Conservation (phyloP, 1,284 basidiomycete genomes). For the Puccinia horiana region DNA sequence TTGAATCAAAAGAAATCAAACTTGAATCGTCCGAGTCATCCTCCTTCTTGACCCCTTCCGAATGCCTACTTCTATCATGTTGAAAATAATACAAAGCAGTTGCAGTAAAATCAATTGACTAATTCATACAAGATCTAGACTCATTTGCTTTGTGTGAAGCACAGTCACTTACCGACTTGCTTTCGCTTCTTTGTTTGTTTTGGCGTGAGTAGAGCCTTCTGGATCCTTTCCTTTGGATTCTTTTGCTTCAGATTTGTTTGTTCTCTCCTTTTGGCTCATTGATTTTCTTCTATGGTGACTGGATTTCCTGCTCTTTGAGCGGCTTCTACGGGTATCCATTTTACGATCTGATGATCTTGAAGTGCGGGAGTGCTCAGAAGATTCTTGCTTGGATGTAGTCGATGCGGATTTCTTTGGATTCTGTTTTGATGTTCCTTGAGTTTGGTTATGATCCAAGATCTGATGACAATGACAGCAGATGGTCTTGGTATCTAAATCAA, state of each 20-base stretch:
- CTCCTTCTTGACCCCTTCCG: not conserved
- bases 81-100: not conserved
- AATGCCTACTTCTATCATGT: not conserved
- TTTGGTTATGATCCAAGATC: not conserved
- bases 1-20: slow-evolving; percentile 26
- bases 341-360: not conserved
- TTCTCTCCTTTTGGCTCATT: not conserved
- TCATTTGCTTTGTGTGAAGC: not conserved
- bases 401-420: not conserved
- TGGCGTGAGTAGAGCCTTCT: not conserved
- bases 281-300: not conserved
- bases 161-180: not conserved
- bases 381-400: not conserved
- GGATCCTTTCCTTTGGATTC: not conserved
- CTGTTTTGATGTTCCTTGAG: not conserved
- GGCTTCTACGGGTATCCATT: not conserved
- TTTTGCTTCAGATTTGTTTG: not conserved
- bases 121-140: not conserved
- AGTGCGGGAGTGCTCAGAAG: not conserved
- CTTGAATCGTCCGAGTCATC: slow-evolving; percentile 16
- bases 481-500: not conserved
- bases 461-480: slow-evolving; percentile 32
- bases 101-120: not conserved
- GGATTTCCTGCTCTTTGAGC: not conserved
- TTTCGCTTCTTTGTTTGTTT: not conserved